Base-by-base conservation (phyloP, 192 early-diverging fungal genomes). In the Coemansia sp. region DNA sequence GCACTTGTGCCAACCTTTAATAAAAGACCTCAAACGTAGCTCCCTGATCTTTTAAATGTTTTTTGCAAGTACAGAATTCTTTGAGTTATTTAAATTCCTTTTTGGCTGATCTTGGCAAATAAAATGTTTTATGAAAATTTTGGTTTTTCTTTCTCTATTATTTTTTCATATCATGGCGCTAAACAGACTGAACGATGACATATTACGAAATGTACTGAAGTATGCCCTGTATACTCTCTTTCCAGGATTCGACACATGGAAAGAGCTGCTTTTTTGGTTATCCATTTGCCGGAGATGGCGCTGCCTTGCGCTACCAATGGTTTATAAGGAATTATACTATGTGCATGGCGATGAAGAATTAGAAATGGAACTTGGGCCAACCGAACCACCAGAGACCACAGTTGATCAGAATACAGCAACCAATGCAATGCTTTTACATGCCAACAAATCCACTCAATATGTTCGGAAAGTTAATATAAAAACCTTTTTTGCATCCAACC, bases 281-380 rank as follows among this genome's bases (percentile, higher is more conserved):
- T 40, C 57, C 6, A 30, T 59, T 7, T 59, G 57, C 13, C 37
- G 18, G 16, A 49, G 47, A 31, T 59, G 57, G 57, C 57, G 57
- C n/a, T 4, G 9, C 5, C 16, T 59, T 38, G 48, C 21, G 13
- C 5, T 19, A 5, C 47, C 47, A 11, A 10, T 59, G 12, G 57
- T 59, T 5, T 59, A 50, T 31, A 59, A 40, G 18, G 37, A 23
- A 0, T 12, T 23, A 3, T 59, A 50, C 42, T 10, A 42, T 31
- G 28, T 41, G 1, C 26, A 33, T 28, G 12, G 15, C 30, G 47
- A 50, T 14, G n/a, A 38, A 5, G 19, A 23, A 3, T 14, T 45
- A 12, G 54, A 56, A 5, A 45, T 16, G 16, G 42, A 19, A 0
- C 28, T 45, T n/a, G 54, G 13, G 12, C n/a, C 41, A 19, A 31